A percentile compares a stretch with the other conserved stretches of the same genome.
phyloP scores from a whole-genome alignment of 2,329 filamentous ascomycete genomes.

The Ceratocystis papillata region DNA sequence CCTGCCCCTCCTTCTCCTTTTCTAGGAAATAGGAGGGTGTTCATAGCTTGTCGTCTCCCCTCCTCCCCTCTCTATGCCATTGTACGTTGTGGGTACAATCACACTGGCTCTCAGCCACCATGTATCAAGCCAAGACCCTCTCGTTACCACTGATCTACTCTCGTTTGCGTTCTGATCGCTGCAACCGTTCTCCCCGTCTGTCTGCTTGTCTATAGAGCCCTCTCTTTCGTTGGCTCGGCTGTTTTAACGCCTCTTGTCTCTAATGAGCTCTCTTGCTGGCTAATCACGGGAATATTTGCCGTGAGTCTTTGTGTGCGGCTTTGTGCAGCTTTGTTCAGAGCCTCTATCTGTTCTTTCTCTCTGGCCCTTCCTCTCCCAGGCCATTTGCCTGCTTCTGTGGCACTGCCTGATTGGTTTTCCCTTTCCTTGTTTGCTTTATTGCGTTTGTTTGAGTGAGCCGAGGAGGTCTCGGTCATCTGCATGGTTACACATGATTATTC shows the following conservation, averaged over 20 bases:
- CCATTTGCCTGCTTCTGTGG: not conserved
- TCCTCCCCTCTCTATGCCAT: not conserved
- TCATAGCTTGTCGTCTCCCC: not conserved
- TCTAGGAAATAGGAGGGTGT: too few relatives aligned
- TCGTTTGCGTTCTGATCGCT: not conserved
- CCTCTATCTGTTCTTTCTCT: not conserved
- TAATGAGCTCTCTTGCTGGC: not conserved
- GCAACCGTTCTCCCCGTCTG: not conserved
- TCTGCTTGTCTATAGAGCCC: too few relatives aligned
- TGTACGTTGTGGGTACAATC: not conserved
- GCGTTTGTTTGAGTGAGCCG: slow-evolving; percentile 1
- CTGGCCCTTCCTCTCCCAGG: too few relatives aligned
- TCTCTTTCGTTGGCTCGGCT: not conserved
- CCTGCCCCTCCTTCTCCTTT: not conserved
- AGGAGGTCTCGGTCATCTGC: slow-evolving; percentile 14
- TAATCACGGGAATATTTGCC: not conserved
- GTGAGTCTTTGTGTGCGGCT: not conserved
- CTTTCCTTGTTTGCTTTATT: not conserved
- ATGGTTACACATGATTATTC: slow-evolving; percentile 8
- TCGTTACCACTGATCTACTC: slow-evolving; percentile 6
- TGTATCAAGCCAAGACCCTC: slow-evolving; percentile 10
- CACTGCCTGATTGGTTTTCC: not conserved
- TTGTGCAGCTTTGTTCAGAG: not conserved
- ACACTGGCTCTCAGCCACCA: slow-evolving; percentile 4
- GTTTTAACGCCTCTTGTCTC: slow-evolving; percentile 10